Evolutionary conservation across 805 yeast genomes (phyloP).

Genomic region (Lachancea lanzarotensis): DNA sequence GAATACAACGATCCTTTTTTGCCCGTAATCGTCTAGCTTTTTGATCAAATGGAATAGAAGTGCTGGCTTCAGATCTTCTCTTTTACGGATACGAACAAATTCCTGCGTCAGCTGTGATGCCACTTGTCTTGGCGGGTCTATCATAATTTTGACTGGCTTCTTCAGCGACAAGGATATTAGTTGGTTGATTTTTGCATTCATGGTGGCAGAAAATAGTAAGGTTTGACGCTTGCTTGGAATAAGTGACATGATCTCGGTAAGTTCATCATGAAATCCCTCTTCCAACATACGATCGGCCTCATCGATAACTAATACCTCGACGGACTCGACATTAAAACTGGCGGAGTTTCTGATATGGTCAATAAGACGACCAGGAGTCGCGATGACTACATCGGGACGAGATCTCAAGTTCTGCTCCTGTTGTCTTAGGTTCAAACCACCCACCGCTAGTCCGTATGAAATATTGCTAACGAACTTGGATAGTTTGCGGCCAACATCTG

Average conservation of each 20-base stretch:
- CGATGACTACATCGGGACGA: conserved; percentile 93
- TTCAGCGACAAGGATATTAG: conserved; percentile 81
- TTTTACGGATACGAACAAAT: conserved; percentile 88
- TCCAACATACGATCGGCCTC: conserved; percentile 99
- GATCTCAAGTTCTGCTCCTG: conserved; percentile 91
- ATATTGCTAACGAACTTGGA: conserved; percentile 70
- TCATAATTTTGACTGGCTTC: conserved; percentile 91
- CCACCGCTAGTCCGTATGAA: conserved; percentile 92
- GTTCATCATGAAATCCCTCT: conserved; percentile 95
- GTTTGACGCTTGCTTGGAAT: conserved; percentile 93
- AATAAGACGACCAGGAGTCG: conserved; percentile 98
- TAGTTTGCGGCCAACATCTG: conserved; percentile 84
- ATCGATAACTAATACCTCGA: conserved; percentile 88
- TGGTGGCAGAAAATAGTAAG: conserved; percentile 91
- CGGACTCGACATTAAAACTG: conserved; percentile 80
- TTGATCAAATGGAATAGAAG: conserved; percentile 65
- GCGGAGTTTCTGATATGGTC: conserved; percentile 96
- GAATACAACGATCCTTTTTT: conserved; percentile 77
- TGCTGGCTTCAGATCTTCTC: conserved; percentile 80
- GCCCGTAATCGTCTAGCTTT: conserved; percentile 54
- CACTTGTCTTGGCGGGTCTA: conserved; percentile 92
- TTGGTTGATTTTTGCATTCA: conserved; percentile 89
- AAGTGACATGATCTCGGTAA: conserved; percentile 80
- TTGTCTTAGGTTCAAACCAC: conserved; percentile 91
- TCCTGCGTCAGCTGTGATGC: conserved; percentile 89